Evolutionary conservation across 2,329 filamentous ascomycete species (phyloP), one percentile per base, ranked within the genome.

Genomic region (Neonectria coccinea): DNA sequence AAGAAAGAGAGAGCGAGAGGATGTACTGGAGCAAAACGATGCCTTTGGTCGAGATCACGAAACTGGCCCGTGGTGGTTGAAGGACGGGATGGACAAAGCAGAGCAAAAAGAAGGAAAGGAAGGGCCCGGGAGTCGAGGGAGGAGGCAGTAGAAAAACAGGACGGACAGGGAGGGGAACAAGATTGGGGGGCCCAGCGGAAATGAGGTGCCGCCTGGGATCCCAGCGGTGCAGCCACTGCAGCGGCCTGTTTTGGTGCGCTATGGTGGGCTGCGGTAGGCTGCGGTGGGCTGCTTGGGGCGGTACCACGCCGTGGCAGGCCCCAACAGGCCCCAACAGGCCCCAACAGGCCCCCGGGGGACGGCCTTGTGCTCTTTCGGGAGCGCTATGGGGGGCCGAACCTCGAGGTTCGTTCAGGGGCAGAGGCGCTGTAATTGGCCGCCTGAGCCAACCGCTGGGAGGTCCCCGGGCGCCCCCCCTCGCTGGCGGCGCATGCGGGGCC

Each of bases 1-100:
- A 70, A 72, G 4, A 22, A 22, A 67, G 77, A 25, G 61, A 62
- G 75, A 73, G 75, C 62, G 65, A 61, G 75, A 70, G 74, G 65
- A 66, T 71, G 67, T 71, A 68, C 66, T 64, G 61, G 61, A 72
- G 70, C 70, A 70, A 69, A 70, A 67, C 62, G 63, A 70, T 70
- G 65, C 64, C 60, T 64, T 72, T 70, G 68, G 66, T 47, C 55
- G 52, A 56, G 66, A 66, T 73, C 71, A 71, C 70, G 67, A 73
- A 69, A 42, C 59, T 69, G 64, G 69, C 69, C 70, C 70, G 67
- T 61, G 67, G 60, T 65, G 72, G 63, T 70, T 73, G 72, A 66
- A 54, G 68, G 70, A 64, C 48, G 68, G 67, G 68, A 64, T 70
- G 69, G 68, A 65, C 67, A 64, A 62, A 70, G 54, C 58, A 64